Conservation (phyloP, 2,329 filamentous ascomycete genomes). For the Pseudogymnoascus sp. region DNA sequence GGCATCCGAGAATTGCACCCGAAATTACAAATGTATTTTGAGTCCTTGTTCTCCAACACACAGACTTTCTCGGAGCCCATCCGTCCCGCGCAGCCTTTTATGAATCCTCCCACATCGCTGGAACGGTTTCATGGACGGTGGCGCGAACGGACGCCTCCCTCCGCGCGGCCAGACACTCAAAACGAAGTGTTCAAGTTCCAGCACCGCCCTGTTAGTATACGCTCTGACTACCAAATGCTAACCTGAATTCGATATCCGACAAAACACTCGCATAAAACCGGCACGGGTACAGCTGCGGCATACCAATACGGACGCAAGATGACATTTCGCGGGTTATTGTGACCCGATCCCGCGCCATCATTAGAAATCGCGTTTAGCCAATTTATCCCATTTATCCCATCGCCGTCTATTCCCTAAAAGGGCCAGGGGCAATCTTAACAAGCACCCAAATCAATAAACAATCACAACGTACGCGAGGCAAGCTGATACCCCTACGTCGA, state of each 20-base stretch:
- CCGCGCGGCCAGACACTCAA: not conserved
- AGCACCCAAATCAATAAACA: not conserved
- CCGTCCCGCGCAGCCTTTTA: not conserved
- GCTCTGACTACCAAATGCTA: not conserved
- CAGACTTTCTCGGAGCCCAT: not conserved
- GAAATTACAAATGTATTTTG: not conserved
- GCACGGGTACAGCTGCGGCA: not conserved
- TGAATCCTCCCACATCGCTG: not conserved
- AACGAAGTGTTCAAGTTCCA: not conserved
- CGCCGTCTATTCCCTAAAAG: not conserved
- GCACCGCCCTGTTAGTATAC: not conserved
- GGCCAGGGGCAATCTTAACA: not conserved
- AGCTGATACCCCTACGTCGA: not conserved
- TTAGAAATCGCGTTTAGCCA: not conserved
- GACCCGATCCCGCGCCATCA: not conserved
- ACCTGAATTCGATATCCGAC: not conserved
- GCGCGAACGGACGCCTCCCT: not conserved
- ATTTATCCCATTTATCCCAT: slow-evolving; percentile 4
- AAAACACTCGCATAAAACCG: not conserved
- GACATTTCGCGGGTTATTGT: not conserved
- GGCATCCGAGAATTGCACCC: not conserved
- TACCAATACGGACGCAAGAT: not conserved
- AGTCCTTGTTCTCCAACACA: not conserved
- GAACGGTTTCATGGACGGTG: not conserved
- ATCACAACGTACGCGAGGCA: not conserved